Evolutionary conservation across 306 rosid genomes (phyloP), one percentile per base, ranked within the genome.

Genomic region (cucumber (Cucumis sativus)): DNA sequence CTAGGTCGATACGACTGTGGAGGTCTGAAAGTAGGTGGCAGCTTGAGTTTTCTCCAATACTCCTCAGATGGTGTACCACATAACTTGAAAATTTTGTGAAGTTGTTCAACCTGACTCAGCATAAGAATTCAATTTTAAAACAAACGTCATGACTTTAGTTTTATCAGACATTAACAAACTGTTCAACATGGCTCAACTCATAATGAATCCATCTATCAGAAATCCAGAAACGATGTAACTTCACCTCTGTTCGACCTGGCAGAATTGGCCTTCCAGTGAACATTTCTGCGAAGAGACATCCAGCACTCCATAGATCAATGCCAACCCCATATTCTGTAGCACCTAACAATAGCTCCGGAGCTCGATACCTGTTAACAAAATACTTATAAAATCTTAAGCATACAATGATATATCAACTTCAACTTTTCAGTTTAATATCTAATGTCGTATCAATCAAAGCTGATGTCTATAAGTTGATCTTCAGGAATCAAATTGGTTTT

Each of bases 231-330:
- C 11, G 41, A 62, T 59, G 58, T 5, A 70, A 58, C 13, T 59
- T 86, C 77, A 93, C 98, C 95, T 91, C 98, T 17, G 87, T 89
- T 88, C 90, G 87, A 39, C 88, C 98, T 18, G 95, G 92, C 88
- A 93, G 85, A 69, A 93, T 79, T 16, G 98, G 91, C 75, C 82
- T 63, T 51, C 98, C 93, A 20, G 76, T 78, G 76, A 93, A 93
- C 96, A 89, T 89, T 86, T 93, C 98, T 13, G 89, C 95, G 43
- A 93, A 77, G 82, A 94, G 92, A 78, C 98, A 94, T 79, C 98
- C 98, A 57, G 86, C 97, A 85, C 98, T 95, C 98, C 98, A 95
- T 59, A 95, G 88, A 83, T 95, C 98, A 73, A 95, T 84, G 65
- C 97, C 97, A 18, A 87, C 89, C 51, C 93, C 97, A 81, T 92